Base-by-base conservation (phyloP, 768 basidiomycete genomes). In the Amanita jacksonii region DNA sequence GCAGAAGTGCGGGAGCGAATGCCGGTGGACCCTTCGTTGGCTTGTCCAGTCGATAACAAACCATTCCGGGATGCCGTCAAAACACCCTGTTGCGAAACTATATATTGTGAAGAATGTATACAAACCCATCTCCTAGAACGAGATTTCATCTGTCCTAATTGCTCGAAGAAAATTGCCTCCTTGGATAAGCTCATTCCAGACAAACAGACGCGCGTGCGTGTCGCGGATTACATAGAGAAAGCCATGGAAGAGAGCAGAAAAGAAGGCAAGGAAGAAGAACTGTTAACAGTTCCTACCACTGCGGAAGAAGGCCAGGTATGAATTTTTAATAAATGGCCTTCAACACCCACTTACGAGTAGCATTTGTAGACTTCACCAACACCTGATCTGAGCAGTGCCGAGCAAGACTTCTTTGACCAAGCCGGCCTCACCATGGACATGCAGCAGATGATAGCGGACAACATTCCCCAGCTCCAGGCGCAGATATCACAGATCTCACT, bases 51-150 rank as follows among this genome's bases (percentile, higher is more conserved):
- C 60, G 93, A 94, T 75, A 82, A 83, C 64, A 88, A 83, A 68
- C 78, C 98, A 24, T 81, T 96, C 62, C 84, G 85, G 53, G 91
- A 97, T 57, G 91, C 93, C 36, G 87, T 94, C 58, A 85, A 87
- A 64, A 93, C 90, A 2, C 94, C 96, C 2, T 97, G 94, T 64
- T 98, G 94, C 69, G 78, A 76, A 52, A 88, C 82, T 32, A 57
- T 75, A 9, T 99, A 87, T 64, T 97, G 94, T 72, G 93, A 98
- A 64, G 94, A 98, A 62, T 97, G 94, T 66, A 87, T 99, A 50
- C 87, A 93, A 61, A 91, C 87, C 33, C 76, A 93, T 63, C 71
- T 99, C 40, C 76, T 94, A 51, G 94, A 98, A 61, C 80, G 88
- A 63, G 92, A 96, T 67, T 98, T 98, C 62, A 67, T 84, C 46